phyloP scores from a whole-genome alignment of 805 yeast genomes.

The Suhomyces sp. region DNA sequence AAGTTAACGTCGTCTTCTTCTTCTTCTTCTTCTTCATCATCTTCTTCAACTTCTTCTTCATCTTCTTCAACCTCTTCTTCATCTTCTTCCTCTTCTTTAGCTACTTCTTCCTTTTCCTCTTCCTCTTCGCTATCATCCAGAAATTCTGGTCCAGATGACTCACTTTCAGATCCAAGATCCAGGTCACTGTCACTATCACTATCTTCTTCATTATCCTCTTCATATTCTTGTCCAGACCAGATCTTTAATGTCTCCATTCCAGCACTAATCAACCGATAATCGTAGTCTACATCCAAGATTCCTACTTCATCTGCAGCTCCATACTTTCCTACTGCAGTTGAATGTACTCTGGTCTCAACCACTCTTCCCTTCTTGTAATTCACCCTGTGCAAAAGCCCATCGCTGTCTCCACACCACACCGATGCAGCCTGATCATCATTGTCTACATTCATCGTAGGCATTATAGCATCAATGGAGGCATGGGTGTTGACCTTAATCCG shows the following conservation, averaged over 20 bases:
- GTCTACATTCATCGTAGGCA: conserved; percentile 54
- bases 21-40: conserved; percentile 15
- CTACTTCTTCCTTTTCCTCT: conserved; percentile 13
- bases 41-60: conserved; percentile 8
- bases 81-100: conserved; percentile 7
- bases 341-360: conserved; percentile 64
- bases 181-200: conserved; percentile 9
- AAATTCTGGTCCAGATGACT: conserved; percentile 10
- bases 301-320: conserved; percentile 67
- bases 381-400: conserved; percentile 68
- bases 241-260: conserved; percentile 80
- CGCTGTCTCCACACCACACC: conserved; percentile 77
- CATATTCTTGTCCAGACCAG: conserved; percentile 54
- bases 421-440: conserved; percentile 45
- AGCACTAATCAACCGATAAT: conserved; percentile 74
- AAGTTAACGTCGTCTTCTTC: too few species aligned
- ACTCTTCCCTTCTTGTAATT: conserved; percentile 63
- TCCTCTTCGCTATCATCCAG: conserved; percentile 10
- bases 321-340: conserved; percentile 34
- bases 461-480: conserved; percentile 70
- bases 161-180: conserved; percentile 8
- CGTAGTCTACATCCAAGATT: conserved; percentile 72
- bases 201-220: conserved; percentile 19
- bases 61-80: conserved; percentile 12
- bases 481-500: conserved; percentile 67